Base-by-base conservation (phyloP, 2,329 filamentous ascomycete genomes). In the Cercospora sp. region DNA sequence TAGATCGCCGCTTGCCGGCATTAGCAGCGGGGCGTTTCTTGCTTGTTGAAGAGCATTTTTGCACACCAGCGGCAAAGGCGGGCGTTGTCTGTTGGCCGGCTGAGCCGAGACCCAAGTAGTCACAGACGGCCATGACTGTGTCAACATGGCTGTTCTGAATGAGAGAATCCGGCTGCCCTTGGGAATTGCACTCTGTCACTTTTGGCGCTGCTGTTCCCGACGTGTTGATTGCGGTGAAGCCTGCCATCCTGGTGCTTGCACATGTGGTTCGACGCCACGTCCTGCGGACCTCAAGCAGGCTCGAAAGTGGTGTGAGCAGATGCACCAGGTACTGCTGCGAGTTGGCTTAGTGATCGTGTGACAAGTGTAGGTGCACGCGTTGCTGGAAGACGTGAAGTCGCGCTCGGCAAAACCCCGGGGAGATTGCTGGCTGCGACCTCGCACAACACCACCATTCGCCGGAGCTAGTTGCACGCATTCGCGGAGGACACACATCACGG, bases 221-320 rank as follows among this genome's bases (percentile, higher is more conserved):
- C 20, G 66, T 31, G 48, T 73, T 73, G 66, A 73, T 74, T 39
- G 73, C 55, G 12, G 73, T 74, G 64, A 74, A 74, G 18, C 62
- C 69, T 30, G 55, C 60, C 58, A 59, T 70, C 30, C 13, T 33
- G 57, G 51, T 45, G 18, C 51, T 65, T 31, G 13, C 36, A 53
- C 48, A 28, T 13, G 26, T 20, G 16, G 53, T 28, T 28, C 26
- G 28, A 28, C 7, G 26, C 26, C 59, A 51, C 20, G 20, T 51
- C 45, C 16, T 5, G 20, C 36, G 7, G 36, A 42, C 16, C 20
- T 51, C 10, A 20, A 26, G 12, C 45, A 51, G 45, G 45, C 45
- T 51, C 18, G 20, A 20, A 23, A 23, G 5, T 2, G 45, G 12
- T 51, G 18, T 42, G 36, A 42, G 36, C 36, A 42, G 36, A 42